Percentiles rank a stretch among this genome's conserved stretches.
These are phyloP conservation scores for Butyriboletus loyo DNA, from an alignment of 768 basidiomycete genomes.

Conservation along the genomic window DNA sequence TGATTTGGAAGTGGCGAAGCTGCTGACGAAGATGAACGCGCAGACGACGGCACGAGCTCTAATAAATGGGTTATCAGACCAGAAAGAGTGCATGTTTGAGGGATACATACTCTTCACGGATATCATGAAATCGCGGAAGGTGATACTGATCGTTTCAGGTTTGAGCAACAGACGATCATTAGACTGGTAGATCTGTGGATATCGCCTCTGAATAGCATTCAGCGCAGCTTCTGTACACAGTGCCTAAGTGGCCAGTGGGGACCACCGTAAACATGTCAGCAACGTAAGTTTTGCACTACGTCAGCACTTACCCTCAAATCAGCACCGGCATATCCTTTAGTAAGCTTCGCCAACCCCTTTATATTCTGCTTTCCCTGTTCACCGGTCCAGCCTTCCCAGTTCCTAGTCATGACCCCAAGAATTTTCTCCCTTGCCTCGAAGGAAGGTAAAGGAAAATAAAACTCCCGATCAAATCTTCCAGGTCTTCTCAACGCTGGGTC, in stretches of 20 bases:
- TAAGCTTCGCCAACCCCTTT: constrained; percentile 77
- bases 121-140: constrained; percentile 93
- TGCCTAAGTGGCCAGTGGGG: constrained; percentile 47
- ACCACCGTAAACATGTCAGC: constrained; percentile 1
- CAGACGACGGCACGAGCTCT: constrained; percentile 96
- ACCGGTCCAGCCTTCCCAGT: constrained; percentile 82
- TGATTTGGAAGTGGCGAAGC: constrained; percentile 85
- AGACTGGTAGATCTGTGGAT: constrained; percentile 96
- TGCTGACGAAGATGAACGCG: constrained; percentile 81
- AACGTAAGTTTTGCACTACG: not conserved
- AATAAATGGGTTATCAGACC: constrained; percentile 5
- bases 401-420: constrained; percentile 81
- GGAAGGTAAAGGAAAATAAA: constrained; percentile 92
- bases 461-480: constrained; percentile 95
- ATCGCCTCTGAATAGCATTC: constrained; percentile 92
- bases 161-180: constrained; percentile 80
- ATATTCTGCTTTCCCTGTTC: constrained; percentile 46
- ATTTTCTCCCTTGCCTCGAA: constrained; percentile 86
- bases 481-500: constrained; percentile 93
- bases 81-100: not conserved
- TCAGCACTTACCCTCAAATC: constrained; percentile 74
- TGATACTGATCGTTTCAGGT: constrained; percentile 80
- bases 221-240: constrained; percentile 95
- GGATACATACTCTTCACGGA: constrained; percentile 82
- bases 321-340: constrained; percentile 97